These are phyloP conservation scores for Oldenlandia corymbosa DNA, from an alignment of 257 asterid species.

Conservation along the genomic window DNA sequence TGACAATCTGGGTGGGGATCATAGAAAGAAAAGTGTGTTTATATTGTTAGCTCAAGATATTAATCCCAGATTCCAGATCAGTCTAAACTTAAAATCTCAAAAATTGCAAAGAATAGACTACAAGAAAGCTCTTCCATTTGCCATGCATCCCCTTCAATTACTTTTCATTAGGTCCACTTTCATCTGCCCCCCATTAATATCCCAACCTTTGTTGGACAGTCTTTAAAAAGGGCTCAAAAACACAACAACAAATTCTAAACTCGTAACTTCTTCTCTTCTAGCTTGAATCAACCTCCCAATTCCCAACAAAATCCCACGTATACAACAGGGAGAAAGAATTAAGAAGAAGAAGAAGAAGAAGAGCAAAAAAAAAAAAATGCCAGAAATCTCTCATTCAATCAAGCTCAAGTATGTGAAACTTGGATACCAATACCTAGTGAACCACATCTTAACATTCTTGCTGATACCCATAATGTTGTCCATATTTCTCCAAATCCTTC, in stretches of 20 bases:
- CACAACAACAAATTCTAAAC: neutral
- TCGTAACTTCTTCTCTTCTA: neutral
- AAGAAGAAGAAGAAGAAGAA: too few species aligned
- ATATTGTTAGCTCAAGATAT: neutral
- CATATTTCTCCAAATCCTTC: constrained; percentile 24
- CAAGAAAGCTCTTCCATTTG: neutral
- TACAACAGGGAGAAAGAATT: too few species aligned
- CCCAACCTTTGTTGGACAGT: neutral
- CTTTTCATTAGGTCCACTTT: constrained; percentile 50
- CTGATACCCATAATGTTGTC: constrained; percentile 32
- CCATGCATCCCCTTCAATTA: constrained; percentile 17
- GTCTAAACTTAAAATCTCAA: too few species aligned
- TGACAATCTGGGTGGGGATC: too few species aligned
- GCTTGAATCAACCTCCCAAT: neutral
- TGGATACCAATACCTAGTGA: constrained; percentile 53
- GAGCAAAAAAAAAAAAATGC: too few species aligned
- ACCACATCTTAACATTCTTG: constrained; percentile 41
- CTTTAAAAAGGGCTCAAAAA: neutral
- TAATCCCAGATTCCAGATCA: neutral
- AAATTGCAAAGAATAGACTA: neutral
- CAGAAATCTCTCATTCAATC: constrained; percentile 29
- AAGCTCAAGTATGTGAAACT: constrained; percentile 48
- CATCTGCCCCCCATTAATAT: constrained; percentile 66
- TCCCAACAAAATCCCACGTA: too few species aligned
- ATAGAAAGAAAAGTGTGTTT: too few species aligned